phyloP scores from a whole-genome alignment of 179 eudicot species.

The Actinidia polygama region DNA sequence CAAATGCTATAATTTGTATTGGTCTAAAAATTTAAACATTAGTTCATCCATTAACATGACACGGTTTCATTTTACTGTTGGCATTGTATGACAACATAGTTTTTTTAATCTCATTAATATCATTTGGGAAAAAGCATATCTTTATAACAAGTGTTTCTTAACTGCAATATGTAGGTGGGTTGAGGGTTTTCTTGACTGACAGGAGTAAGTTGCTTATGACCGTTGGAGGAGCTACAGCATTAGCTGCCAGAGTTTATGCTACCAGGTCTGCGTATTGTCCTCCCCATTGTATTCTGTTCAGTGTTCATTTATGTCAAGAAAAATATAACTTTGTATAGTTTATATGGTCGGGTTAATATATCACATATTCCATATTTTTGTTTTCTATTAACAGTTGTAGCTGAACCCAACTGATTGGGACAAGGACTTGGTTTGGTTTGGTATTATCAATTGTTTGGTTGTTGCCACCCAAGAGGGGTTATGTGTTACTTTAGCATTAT shows the following conservation, averaged over 20 bases:
- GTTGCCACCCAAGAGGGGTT: background rate
- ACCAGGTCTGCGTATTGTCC: constrained; percentile 60
- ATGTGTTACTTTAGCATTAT: background rate
- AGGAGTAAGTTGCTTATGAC: constrained; percentile 79
- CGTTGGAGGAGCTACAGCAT: constrained; percentile 91
- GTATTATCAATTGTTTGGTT: background rate
- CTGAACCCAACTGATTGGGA: too few relatives aligned
- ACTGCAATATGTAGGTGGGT: constrained; percentile 61
- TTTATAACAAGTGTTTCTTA: background rate
- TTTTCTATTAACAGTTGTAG: too few relatives aligned
- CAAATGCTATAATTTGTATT: background rate
- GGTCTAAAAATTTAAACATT: background rate
- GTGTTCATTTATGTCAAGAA: background rate
- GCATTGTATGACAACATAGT: background rate
- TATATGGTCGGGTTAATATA: background rate
- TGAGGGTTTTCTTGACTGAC: constrained; percentile 73
- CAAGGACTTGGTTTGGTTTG: background rate
- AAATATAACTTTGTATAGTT: background rate
- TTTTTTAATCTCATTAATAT: background rate
- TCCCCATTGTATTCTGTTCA: background rate
- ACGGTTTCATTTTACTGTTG: background rate
- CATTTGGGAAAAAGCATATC: background rate
- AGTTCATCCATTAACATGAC: background rate
- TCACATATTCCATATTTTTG: too few relatives aligned
- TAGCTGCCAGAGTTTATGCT: constrained; percentile 96